Base-by-base conservation (phyloP, 352 stramenopile genomes). In the Aphanomyces stellatus region DNA sequence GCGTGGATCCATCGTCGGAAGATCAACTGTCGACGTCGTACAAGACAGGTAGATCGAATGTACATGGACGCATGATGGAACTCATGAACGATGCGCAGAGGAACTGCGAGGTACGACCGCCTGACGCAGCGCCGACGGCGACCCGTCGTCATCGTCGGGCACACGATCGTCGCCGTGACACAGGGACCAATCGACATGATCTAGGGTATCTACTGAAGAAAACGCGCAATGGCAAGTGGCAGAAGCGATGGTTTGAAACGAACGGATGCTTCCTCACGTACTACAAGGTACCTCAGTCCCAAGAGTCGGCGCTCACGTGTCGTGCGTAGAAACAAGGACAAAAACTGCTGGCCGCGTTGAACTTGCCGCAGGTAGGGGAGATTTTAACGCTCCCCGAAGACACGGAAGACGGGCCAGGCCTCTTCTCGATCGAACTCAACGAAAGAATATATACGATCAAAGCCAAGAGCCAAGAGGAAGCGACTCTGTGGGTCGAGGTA, bases 191-290 rank as follows among this genome's bases (percentile, higher is more conserved):
- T 40, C 4, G 37, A n/a, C 60, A 11, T 60, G 8, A 22, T 63
- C n/a, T 59, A 89, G 89, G 90, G 27, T 97, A 97, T 70, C 72
- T 97, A 71, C 92, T 96, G 69, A 97, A 97, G 76, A 96, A 96
- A 71, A 96, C 91, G 57, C 87, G 90, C 64, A 88, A 96, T 63
- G 90, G 89, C 72, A 96, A 95, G 72, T 97, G 96, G 96, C 96
- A 99, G 74, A 97, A 97, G 76, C 87, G 97, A 62, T 99, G 94
- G 90, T 99, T 99, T 73, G 97, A 99, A 81, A 98, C 92, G 8
- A 98, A 99, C 72, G 96, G 96, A 51, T 96, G 97, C 74, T 98
- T 98, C 79, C 83, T 99, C 40, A 98, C 96, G 15, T 99, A 99
- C 81, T 99, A 98, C 80, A 99, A 99, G 81, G 87, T 95, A 69